Evolutionary conservation across 306 rosid species (phyloP).

Genomic region (Glycine soja): DNA sequence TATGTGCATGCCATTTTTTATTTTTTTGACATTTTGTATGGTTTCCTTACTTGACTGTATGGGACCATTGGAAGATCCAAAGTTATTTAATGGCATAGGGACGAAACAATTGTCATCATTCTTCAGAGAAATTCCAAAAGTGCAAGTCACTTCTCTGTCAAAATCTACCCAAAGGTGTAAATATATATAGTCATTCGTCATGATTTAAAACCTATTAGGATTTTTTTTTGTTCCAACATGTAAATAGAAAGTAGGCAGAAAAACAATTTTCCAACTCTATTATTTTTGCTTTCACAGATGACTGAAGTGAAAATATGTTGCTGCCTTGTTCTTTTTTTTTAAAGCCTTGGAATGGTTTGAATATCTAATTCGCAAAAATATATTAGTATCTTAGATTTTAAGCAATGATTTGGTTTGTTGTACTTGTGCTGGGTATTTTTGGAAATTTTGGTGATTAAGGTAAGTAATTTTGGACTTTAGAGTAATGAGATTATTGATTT

Average conservation of each 20-base stretch:
- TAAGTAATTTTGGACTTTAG: not conserved
- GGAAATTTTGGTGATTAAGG: constrained; percentile 29
- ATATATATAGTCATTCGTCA: too few relatives aligned
- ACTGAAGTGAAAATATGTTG: too few relatives aligned
- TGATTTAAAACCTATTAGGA: too few relatives aligned
- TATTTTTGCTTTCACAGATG: too few relatives aligned
- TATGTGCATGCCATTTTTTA: constrained; percentile 20
- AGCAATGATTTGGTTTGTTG: constrained; percentile 6
- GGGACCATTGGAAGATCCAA: constrained; percentile 37
- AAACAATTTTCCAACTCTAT: not conserved
- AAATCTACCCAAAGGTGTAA: too few relatives aligned
- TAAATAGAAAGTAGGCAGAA: constrained; percentile 4
- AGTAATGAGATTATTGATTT: not conserved
- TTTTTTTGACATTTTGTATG: constrained; percentile 13
- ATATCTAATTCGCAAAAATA: not conserved
- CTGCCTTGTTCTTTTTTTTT: too few relatives aligned
- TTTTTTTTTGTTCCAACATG: too few relatives aligned
- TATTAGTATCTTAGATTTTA: not conserved
- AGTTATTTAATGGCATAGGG: constrained; percentile 31
- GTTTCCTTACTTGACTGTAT: constrained; percentile 20
- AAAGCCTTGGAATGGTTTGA: not conserved
- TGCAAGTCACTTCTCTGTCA: constrained; percentile 23
- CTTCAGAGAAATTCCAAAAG: constrained; percentile 36
- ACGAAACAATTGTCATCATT: constrained; percentile 23
- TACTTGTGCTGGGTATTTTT: not conserved